These are phyloP conservation scores for Dactylonectria macrodidyma DNA, from an alignment of 2,329 filamentous ascomycete species.

Conservation along the genomic window DNA sequence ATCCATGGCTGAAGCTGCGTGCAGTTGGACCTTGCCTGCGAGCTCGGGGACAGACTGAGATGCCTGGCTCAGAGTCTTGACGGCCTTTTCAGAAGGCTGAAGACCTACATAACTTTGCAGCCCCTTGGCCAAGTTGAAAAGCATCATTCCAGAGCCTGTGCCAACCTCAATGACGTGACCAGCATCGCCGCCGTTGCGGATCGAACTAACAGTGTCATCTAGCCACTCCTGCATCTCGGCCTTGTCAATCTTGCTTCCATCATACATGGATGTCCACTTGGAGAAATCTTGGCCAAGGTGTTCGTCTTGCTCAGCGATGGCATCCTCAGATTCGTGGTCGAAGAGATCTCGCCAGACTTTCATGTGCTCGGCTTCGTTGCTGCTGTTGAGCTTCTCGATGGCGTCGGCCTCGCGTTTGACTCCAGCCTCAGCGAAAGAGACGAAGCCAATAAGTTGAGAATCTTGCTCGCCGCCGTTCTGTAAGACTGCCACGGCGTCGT, in stretches of 20 bases:
- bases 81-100: constrained; percentile 44
- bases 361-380: constrained; percentile 3
- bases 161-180: constrained; percentile 49
- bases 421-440: constrained; percentile 7
- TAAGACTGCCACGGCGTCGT: constrained; percentile 38
- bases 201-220: constrained; percentile 45
- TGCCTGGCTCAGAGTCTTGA: constrained; percentile 35
- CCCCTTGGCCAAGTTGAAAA: constrained; percentile 41
- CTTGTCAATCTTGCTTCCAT: constrained; percentile 45
- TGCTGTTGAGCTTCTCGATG: not conserved
- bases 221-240: constrained; percentile 53
- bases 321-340: constrained; percentile 31
- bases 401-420: not conserved
- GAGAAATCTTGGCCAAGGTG: constrained; percentile 47
- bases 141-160: constrained; percentile 50
- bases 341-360: constrained; percentile 39
- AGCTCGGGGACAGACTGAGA: constrained; percentile 32
- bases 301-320: constrained; percentile 17
- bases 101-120: constrained; percentile 48
- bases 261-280: constrained; percentile 53
- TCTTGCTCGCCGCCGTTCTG: constrained; percentile 17
- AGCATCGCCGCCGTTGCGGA: constrained; percentile 30
- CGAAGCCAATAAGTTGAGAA: constrained; percentile 21
- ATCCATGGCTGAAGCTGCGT: constrained; percentile 43
- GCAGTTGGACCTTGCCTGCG: constrained; percentile 12